Base-by-base conservation (phyloP, 192 early-diverging fungal genomes). In the Helicostylum pulchrum region DNA sequence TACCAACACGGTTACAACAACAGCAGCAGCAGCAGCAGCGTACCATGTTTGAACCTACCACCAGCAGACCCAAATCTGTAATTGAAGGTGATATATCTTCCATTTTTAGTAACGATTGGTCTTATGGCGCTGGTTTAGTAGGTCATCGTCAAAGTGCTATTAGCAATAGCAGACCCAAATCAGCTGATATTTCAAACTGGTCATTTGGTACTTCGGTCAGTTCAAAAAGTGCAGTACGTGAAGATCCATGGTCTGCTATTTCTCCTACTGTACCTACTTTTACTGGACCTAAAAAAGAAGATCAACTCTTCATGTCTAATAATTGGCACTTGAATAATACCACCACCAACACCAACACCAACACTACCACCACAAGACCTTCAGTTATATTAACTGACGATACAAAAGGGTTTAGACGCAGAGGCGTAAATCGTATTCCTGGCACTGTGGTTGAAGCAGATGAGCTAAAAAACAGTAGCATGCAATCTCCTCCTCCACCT, bases 111-210 rank as follows among this genome's bases (percentile, higher is more conserved):
- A 67, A 47, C n/a, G 57, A 62, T 21, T 73, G 71, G 71, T 21
- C 58, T 7, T 62, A 61, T 20, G 10, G 42, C 14, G 39, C 32
- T 15, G 39, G 21, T 39, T 9, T 36, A 26, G 47, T 50, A 10
- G 61, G 31, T 11, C 31, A 21, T 9, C 14, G 51, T 19, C 53
- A 39, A 12, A 34, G 20, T 11, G 4, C 56, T 2, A 42, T 69
- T 17, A 45, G 30, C 36, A 53, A 31, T 20, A 63, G 60, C 51
- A 44, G 74, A 43, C 74, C 74, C 43, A 76, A 71, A 34, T 76
- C 74, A 39, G 74, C 74, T 21, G 74, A 76, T 55, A 44, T 76
- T 12, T 61, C 68, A 31, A 64, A 71, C 10, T 76, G 74, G 74
- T 71, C 67, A 39, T 63, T 69, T 53, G 34, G 20, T 15, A 49